Conservation (phyloP, 768 basidiomycete genomes). For the Butyriboletus loyo region DNA sequence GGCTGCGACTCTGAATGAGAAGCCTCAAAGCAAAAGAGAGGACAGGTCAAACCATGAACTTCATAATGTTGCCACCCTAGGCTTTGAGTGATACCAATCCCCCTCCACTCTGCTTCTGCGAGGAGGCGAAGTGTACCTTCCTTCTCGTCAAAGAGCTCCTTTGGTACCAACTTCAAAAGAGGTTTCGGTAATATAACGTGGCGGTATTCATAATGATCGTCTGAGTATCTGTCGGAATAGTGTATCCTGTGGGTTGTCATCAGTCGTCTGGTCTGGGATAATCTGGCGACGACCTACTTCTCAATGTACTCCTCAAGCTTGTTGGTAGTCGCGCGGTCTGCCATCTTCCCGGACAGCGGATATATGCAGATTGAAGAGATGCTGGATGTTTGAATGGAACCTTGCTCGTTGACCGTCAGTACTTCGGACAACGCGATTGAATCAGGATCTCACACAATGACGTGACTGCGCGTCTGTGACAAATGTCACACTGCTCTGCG, state of each 20-base stretch:
- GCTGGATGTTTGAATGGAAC: neutral
- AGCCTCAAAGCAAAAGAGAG: neutral
- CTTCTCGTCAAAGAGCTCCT: conserved; percentile 76
- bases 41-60: conserved; percentile 71
- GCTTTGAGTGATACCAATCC: conserved; percentile 94
- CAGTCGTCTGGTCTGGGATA: conserved; percentile 15
- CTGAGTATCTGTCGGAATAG: conserved; percentile 89
- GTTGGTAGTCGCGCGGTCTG: conserved; percentile 40
- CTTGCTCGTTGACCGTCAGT: neutral
- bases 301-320: conserved; percentile 76
- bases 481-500: conserved; percentile 14
- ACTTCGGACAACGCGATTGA: conserved; percentile 3
- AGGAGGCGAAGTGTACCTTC: conserved; percentile 79
- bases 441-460: conserved; percentile 2
- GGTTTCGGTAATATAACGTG: conserved; percentile 97
- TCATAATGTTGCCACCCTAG: conserved; percentile 97
- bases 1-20: conserved; percentile 42
- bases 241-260: conserved; percentile 57
- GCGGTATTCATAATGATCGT: conserved; percentile 92
- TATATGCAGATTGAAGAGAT: conserved; percentile 12
- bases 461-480: conserved; percentile 29
- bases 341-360: conserved; percentile 12
- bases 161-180: conserved; percentile 90
- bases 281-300: conserved; percentile 47
- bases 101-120: conserved; percentile 89